Evolutionary conservation across 2,329 filamentous ascomycete genomes (phyloP), one percentile per base, ranked within the genome.

Genomic region (Clarireedia monteithiana): DNA sequence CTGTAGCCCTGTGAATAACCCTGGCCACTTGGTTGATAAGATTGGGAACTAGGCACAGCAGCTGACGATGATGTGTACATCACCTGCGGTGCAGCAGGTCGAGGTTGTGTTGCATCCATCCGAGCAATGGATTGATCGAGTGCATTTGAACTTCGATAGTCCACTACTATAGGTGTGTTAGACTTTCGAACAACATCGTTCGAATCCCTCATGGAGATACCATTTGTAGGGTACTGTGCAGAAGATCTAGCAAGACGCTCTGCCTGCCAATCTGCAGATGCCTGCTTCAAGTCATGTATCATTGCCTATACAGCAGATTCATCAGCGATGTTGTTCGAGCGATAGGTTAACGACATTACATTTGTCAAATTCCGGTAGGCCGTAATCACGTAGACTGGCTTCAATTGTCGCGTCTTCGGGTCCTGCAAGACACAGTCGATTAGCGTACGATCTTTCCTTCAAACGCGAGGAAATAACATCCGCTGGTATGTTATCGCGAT

Each of bases 321-420:
- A 58, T 66, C 52, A 67, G 64, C 57, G 56, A 27, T 15, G 50
- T 58, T 15, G 39, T 45, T 46, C 26, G 15, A 48, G 53, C 30
- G 17, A 34, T 58, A 54, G 59, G 48, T 55, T 47, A 74, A 58
- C 52, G 57, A 55, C 59, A 64, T 65, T 79, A 90, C 87, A 67
- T 85, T 84, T 64, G 87, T 91, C 67, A 91, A 73, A 69, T 89
- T 89, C 61, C 87, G 81, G 72, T 91, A 91, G 60, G 86, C 87
- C 49, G 84, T 89, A 70, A 91, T 88, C 71, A 83, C 88, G 74
- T 87, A 91, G 64, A 87, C 87, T 66, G 82, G 79, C 60, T 83
- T 83, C 62, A 80, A 75, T 73, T 86, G 79, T 63, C 79, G 76
- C 56, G 71, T 79, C 64, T 77, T 71, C 20, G 78, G 75, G 67